phyloP scores from a whole-genome alignment of 441 rosid genomes.

The Gossypium lobatum region DNA sequence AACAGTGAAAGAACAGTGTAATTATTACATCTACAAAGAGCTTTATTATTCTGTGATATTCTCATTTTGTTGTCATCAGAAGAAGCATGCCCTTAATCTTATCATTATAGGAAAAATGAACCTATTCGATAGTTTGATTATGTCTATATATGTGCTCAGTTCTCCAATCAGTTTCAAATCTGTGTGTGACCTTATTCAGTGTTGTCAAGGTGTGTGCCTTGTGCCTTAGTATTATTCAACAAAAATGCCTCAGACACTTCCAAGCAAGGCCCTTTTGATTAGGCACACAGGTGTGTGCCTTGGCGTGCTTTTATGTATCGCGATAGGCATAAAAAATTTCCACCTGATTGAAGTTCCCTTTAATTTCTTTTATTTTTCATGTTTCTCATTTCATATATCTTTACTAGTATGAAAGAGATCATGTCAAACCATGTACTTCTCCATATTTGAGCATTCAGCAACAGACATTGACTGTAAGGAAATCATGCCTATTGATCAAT shows the following conservation, averaged over 20 bases:
- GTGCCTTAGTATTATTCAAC: background rate
- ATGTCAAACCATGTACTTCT: background rate
- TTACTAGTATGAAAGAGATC: background rate
- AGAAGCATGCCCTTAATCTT: background rate
- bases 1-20: conserved; percentile 47
- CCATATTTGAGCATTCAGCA: background rate
- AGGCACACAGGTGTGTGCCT: background rate
- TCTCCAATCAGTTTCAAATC: conserved; percentile 4
- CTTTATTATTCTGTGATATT: background rate
- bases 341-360: background rate
- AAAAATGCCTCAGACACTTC: background rate
- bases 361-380: background rate
- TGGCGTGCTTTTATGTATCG: background rate
- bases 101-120: background rate
- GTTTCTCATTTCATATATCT: background rate
- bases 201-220: background rate
- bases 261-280: background rate
- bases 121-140: background rate
- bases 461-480: background rate
- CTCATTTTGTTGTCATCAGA: conserved; percentile 3
- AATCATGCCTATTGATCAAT: background rate
- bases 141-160: background rate
- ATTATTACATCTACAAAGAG: conserved; percentile 22
- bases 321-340: background rate
- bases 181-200: background rate